These are phyloP conservation scores for Colletotrichum sidae DNA, from an alignment of 2,329 filamentous ascomycete species.

Conservation along the genomic window DNA sequence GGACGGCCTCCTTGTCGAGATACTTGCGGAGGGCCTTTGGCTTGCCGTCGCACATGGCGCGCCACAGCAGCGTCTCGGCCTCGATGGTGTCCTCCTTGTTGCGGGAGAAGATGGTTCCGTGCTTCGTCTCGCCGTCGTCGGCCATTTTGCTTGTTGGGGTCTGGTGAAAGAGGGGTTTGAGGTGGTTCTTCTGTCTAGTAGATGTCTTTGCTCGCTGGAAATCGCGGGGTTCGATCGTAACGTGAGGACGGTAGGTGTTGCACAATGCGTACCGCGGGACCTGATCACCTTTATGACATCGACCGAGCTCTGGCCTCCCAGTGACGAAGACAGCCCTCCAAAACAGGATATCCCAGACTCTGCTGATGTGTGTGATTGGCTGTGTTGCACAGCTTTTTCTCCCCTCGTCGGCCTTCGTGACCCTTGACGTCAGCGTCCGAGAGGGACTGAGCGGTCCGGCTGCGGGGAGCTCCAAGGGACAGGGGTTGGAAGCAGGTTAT, in stretches of 20 bases:
- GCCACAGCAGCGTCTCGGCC: slow-evolving; percentile 49
- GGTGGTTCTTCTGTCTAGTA: neutral
- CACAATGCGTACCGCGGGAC: neutral
- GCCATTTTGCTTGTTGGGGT: slow-evolving; percentile 7
- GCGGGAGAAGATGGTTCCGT: slow-evolving; percentile 45
- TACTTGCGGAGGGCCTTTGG: slow-evolving; percentile 47
- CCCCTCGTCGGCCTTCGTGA: neutral
- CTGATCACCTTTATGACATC: slow-evolving; percentile 32
- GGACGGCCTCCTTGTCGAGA: slow-evolving; percentile 48
- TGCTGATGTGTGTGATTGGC: slow-evolving; percentile 22
- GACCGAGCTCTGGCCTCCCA: slow-evolving; percentile 28
- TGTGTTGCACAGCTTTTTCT: slow-evolving; percentile 1
- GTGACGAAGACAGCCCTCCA: slow-evolving; percentile 27
- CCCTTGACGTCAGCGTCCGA: slow-evolving; percentile 35
- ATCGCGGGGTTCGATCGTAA: neutral
- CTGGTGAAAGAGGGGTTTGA: neutral
- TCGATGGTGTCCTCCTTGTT: slow-evolving; percentile 51
- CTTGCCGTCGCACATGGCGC: slow-evolving; percentile 47
- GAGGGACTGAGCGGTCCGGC: slow-evolving; percentile 5
- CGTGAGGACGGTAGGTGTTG: neutral
- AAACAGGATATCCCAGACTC: slow-evolving; percentile 32
- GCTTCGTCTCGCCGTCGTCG: slow-evolving; percentile 27
- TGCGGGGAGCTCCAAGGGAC: slow-evolving; percentile 25
- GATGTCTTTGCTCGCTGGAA: neutral
- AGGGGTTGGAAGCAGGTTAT: slow-evolving; percentile 36